Base-by-base conservation (phyloP, 2,329 filamentous ascomycete species). In the Phaeosphaeria sp. region DNA sequence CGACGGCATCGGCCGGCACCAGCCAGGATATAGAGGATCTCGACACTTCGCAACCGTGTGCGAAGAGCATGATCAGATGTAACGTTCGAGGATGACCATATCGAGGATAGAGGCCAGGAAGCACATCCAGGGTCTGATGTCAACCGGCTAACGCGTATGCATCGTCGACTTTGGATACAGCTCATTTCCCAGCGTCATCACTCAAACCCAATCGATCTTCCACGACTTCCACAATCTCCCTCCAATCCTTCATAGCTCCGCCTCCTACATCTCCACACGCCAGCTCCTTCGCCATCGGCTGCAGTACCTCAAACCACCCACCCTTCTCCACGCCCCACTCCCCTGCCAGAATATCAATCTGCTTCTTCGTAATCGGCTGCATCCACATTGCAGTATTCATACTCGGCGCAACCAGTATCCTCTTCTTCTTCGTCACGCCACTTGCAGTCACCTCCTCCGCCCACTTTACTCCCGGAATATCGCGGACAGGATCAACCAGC, bases 311-410 rank as follows among this genome's bases (percentile, higher is more conserved):
- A 63, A 95, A 84, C 90, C 82, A 84, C 2, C 74, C 74, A 15
- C 73, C 72, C 36, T 74, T 75, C 46, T 64, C 64, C 8, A 71
- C 66, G 6, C 88, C 89, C 92, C 93, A 97, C 56, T 93, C 90
- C 48, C 90, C 84, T 61, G 89, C 84, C 47, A 97, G 79, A 0
- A 90, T 80, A 42, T 79, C 79, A 39, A 97, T 78, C 63, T 97
- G 92, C 61, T 85, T 87, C 49, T 79, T 83, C 1, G 93, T 97
- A 46, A 96, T 81, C 1, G 93, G 93, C 73, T 97, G 92, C 54
- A 83, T 82, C 90, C 91, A 96, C 93, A 97, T 97, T 3, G 89
- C 88, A 22, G 87, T 92, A 75, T 97, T 97, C 92, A 97, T 96
- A 27, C 90, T 88, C 1, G 89, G 89, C 2, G 91, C 91, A 0